Base-by-base conservation (phyloP, 352 stramenopile genomes). In the Pythium monospermum region DNA sequence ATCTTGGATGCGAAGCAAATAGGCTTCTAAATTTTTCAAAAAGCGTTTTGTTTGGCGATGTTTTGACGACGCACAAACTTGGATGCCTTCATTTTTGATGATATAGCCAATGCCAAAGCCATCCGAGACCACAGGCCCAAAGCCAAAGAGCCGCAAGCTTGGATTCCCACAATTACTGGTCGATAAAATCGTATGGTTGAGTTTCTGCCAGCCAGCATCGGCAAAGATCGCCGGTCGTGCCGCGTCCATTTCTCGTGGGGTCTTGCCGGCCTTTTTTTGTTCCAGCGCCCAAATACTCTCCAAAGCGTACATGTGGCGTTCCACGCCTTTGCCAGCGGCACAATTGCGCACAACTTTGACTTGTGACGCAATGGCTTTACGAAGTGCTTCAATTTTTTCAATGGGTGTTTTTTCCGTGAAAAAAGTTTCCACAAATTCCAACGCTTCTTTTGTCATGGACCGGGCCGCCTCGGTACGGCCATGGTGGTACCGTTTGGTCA, bases 101-200 rank as follows among this genome's bases (percentile, higher is more conserved):
- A 98, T 98, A 74, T 98, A 98, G 41, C 95, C 95, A 44, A 98
- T 96, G 45, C 94, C 94, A 70, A 98, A 97, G 28, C 95, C 95
- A 59, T 98, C 90, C 12, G 83, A 67, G 40, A 97, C 91, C 19
- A 98, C 90, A 1, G 91, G 88, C 8, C 90, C 91, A 66, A 98
- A 98, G 27, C 94, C 92, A 71, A 98, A 98, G 28, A 97, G 66
- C 30, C 85, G 69, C 39, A 98, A 72, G 56, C 85, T 93, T 32
- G 95, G 92, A 69, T 98, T 98, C 11, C 94, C 95, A 59, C 95
- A 98, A 63, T 98, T 98, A 43, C 79, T 96, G 8, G 95, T 98
- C 15, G 92, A 98, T 18, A 98, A 64, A 43, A 98, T 83, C 30
- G 88, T 97, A 67, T 98, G 89, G 66, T 97, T 97, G 33, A 98